Conservation (phyloP, 2,329 filamentous ascomycete genomes). For the Neocatenulostroma microsporum region DNA sequence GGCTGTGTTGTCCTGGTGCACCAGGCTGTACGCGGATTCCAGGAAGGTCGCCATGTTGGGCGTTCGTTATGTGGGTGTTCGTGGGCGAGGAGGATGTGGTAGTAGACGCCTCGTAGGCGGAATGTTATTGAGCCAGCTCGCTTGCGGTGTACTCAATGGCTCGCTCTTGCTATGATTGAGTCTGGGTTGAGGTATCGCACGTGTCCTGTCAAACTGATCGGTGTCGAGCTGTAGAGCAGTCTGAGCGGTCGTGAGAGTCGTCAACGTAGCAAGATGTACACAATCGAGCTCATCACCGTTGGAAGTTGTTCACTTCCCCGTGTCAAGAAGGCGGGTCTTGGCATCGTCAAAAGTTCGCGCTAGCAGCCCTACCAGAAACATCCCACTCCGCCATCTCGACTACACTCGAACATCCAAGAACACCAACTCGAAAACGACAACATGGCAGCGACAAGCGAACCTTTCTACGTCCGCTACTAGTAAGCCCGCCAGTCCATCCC, state of each 20-base stretch:
- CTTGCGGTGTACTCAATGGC: too few species aligned
- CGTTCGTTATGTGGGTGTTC: too few species aligned
- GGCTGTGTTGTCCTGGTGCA: constrained; percentile 94
- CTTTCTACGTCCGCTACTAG: constrained; percentile 98
- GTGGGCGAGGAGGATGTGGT: too few species aligned
- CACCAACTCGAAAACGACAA: constrained; percentile 27
- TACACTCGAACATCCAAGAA: constrained; percentile 2
- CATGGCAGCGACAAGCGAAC: constrained; percentile 61
- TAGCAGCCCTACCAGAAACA: constrained; percentile 4
- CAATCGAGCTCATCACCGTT: too few species aligned
- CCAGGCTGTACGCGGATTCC: constrained; percentile 90
- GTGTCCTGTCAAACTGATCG: too few species aligned
- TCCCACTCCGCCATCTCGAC: neutral
- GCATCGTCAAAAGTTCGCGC: constrained; percentile 2
- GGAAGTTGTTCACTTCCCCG: neutral
- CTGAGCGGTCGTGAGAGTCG: too few species aligned
- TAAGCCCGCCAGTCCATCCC: constrained; percentile 48
- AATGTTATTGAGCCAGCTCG: too few species aligned
- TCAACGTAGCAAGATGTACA: constrained; percentile 1
- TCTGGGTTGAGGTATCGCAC: too few species aligned
- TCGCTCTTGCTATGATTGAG: too few species aligned
- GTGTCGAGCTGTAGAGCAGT: too few species aligned
- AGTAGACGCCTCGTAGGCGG: too few species aligned
- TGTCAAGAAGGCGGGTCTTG: constrained; percentile 1
- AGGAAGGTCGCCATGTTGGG: constrained; percentile 85